Base-by-base conservation (phyloP, 257 asterid genomes). In the Scutellaria galericulata region DNA sequence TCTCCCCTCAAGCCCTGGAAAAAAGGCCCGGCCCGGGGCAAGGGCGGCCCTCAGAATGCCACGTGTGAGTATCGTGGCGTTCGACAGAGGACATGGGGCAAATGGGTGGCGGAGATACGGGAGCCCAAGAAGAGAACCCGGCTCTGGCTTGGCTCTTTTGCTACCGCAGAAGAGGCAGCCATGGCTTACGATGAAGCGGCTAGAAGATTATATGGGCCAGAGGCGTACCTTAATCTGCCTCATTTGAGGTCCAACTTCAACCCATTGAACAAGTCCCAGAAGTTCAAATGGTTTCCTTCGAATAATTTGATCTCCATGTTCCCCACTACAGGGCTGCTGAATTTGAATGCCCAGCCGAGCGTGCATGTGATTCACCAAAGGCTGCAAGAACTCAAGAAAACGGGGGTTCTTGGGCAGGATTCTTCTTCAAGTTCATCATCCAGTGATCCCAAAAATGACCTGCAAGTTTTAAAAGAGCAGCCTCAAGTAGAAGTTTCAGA, bases 111-210 rank as follows among this genome's bases (percentile, higher is more conserved):
- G 0, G 98, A 93, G 76, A 93, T 93, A 74, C 81, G 98, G 27
- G 97, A 91, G 67, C 98, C 97, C 1, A 89, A 91, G 87, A 91
- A 93, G 82, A 77, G 98, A 50, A 88, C 90, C 61, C 78, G 99
- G 11, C 86, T 94, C 41, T 94, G 98, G 99, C 83, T 94, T 5
- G 99, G 98, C 64, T 94, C 98, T 7, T 94, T 89, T 9, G 82
- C 98, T 13, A 94, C 97, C 0, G 99, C 98, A 0, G 98, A 94
- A 65, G 99, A 91, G 78, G 98, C 99, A 0, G 99, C 98, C 67
- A 89, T 91, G 95, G 99, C 99, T 1, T 94, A 94, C 8, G 98
- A 91, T 62, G 99, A 94, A 73, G 99, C 99, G 0, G 99, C 99
- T 0, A 75, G 98, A 50, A 87, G 97, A 72, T 67, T 94, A 57